Conservation (phyloP, 768 basidiomycete species). For the Psilocybe tampanensis region DNA sequence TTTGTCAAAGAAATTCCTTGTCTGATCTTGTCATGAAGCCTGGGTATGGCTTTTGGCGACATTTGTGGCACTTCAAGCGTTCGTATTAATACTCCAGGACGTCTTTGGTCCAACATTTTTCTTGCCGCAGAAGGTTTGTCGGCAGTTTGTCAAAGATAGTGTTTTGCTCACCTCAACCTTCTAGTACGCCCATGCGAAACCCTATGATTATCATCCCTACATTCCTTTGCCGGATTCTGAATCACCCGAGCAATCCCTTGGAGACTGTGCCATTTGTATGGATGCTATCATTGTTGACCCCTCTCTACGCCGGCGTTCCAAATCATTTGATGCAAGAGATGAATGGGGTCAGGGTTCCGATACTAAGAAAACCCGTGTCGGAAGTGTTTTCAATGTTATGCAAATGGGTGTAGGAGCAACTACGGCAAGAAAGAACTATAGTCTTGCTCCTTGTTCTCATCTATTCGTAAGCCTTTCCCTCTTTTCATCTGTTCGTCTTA, state of each 20-base stretch:
- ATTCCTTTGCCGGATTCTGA: constrained; percentile 75
- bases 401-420: constrained; percentile 46
- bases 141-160: background rate
- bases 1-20: background rate
- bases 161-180: background rate
- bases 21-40: constrained; percentile 34
- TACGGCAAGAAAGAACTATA: constrained; percentile 67
- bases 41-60: constrained; percentile 66
- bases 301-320: constrained; percentile 32
- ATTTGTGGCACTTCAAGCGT: constrained; percentile 70
- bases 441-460: constrained; percentile 88
- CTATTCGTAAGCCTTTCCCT: constrained; percentile 64
- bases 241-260: constrained; percentile 72
- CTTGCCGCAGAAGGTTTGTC: constrained; percentile 65
- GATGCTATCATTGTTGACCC: constrained; percentile 71
- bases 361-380: constrained; percentile 24
- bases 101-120: constrained; percentile 82
- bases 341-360: constrained; percentile 22
- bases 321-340: constrained; percentile 37
- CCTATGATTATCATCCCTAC: constrained; percentile 86
- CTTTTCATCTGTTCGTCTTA: background rate
- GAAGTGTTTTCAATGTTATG: constrained; percentile 43
- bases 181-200: constrained; percentile 61
- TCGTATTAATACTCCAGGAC: constrained; percentile 70
- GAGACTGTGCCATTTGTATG: constrained; percentile 95